These are phyloP conservation scores for Stephanodiscus triporus DNA, from an alignment of 108 stramenopile genomes.

Conservation along the genomic window DNA sequence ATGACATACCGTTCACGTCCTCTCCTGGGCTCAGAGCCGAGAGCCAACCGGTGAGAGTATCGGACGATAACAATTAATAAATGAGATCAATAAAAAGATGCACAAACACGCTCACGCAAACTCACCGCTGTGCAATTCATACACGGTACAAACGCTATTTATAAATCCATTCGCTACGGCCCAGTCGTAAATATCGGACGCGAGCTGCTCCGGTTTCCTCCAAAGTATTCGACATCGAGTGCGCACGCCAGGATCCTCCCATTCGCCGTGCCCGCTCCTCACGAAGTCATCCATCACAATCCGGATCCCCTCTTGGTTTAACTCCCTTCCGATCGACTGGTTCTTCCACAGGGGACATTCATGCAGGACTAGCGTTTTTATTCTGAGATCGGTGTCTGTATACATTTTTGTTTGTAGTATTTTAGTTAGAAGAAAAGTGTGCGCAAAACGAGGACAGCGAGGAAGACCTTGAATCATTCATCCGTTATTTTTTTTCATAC, in stretches of 20 bases:
- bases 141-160: conserved; percentile 80
- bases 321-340: conserved; percentile 59
- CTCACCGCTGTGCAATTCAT: conserved; percentile 80
- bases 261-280: conserved; percentile 79
- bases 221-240: conserved; percentile 83
- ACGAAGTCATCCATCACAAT: conserved; percentile 71
- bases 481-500: too few relatives aligned
- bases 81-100: background rate
- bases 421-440: background rate
- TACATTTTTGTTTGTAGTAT: background rate
- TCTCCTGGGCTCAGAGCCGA: conserved; percentile 54
- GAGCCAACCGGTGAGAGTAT: background rate
- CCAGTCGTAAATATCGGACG: conserved; percentile 88
- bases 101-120: background rate
- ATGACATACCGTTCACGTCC: conserved; percentile 87
- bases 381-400: conserved; percentile 65
- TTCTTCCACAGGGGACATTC: conserved; percentile 91
- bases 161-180: conserved; percentile 74
- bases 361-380: conserved; percentile 81
- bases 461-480: too few relatives aligned
- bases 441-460: background rate
- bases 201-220: conserved; percentile 87
- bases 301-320: conserved; percentile 55
- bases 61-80: background rate
- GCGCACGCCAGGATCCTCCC: conserved; percentile 65